Base-by-base conservation (phyloP, 441 rosid genomes). In the Erodium trifolium region DNA sequence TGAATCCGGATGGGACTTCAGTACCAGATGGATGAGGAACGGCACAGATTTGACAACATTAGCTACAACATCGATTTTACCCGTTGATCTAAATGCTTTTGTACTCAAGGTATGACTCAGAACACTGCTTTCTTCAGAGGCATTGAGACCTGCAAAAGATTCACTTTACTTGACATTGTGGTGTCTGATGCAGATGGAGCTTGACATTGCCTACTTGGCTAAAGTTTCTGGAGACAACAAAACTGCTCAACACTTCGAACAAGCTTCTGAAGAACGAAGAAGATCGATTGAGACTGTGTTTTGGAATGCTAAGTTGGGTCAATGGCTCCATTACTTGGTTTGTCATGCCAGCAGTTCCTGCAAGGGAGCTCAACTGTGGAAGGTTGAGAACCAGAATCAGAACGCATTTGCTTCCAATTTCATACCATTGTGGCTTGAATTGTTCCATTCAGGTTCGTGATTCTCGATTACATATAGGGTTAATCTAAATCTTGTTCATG, bases 1-100 rank as follows among this genome's bases (percentile, higher is more conserved):
- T 75, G 99, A 90, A 86, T 81, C 97, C 12, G 99, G 99, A 66
- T 84, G 87, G 82, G 99, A 90, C 79, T 92, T 94, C 72, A 87
- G 93, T 76, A 78, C 91, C 29, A 84, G 95, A 77, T 94, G 97
- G 99, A 92, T 92, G 98, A 88, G 94, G 77, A 49, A 92, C 79
- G 73, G 86, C 18, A 63, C 80, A 39, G 82, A 85, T 53, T 76
- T 90, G 73, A 84, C 88, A 10, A 83, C 90, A 10, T 65, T 84
- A 82, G 74, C 84, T 39, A 85, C 94, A 71, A 92, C 99, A 70
- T 88, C 87, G 41, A 70, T 94, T 75, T 71, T 86, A 74, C 92
- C 91, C 11, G 88, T 86, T 68, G 89, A 88, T 76, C 73, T 88
- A 66, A 88, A 88, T 71, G 77, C 72, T 59, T 85, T 76, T 67